These are phyloP conservation scores for Monilinia vaccinii-corymbosi DNA, from an alignment of 2,329 filamentous ascomycete genomes.

Conservation along the genomic window DNA sequence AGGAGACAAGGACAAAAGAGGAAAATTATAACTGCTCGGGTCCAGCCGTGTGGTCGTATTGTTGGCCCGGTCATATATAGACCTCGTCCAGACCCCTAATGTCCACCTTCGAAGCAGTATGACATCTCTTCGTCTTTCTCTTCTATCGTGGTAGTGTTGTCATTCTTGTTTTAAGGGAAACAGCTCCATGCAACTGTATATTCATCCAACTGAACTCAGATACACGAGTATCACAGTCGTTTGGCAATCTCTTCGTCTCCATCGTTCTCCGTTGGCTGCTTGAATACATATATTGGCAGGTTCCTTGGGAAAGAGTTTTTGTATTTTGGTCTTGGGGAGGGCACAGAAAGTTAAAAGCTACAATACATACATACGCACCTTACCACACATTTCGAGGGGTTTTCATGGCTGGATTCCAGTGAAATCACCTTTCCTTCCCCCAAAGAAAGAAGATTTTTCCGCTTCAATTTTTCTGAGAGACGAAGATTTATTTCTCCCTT, in stretches of 20 bases:
- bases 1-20: conserved; percentile 1
- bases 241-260: conserved; percentile 19
- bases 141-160: conserved; percentile 9
- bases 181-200: conserved; percentile 19
- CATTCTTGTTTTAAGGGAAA: conserved; percentile 18
- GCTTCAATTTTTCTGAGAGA: conserved; percentile 1
- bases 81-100: conserved; percentile 18
- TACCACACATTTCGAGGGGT: conserved; percentile 9
- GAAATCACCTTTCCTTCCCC: conserved; percentile 14
- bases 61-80: conserved; percentile 21
- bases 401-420: conserved; percentile 27
- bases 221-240: conserved; percentile 20
- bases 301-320: conserved; percentile 3
- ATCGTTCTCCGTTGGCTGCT: conserved; percentile 21
- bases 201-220: conserved; percentile 21
- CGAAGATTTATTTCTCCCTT: neutral
- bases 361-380: neutral
- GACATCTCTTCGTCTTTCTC: conserved; percentile 22
- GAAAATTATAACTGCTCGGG: conserved; percentile 25
- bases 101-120: conserved; percentile 14
- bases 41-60: conserved; percentile 18
- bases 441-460: conserved; percentile 1
- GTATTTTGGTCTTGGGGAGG: conserved; percentile 7
- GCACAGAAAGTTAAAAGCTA: conserved; percentile 4
- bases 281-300: conserved; percentile 5